Base-by-base conservation (phyloP, 768 basidiomycete species). In the Boletus speciosus region DNA sequence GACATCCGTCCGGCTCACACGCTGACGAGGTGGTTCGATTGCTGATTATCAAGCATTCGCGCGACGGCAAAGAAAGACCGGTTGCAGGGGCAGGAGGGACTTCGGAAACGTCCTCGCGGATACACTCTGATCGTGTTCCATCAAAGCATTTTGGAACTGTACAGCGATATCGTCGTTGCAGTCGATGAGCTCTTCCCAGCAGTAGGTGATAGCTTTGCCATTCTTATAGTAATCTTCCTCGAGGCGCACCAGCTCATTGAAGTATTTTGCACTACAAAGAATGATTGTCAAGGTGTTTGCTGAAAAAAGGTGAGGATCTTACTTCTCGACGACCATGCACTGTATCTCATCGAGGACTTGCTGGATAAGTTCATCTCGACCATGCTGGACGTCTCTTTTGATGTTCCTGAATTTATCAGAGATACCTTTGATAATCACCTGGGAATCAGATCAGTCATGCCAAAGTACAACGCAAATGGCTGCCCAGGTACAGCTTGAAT, bases 221-320 rank as follows among this genome's bases (percentile, higher is more conserved):
- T 74, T 71, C 25, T 55, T 66, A 36, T 78, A 72, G 58, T 85
- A 86, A 49, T 78, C 76, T 49, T 76, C 74, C 60, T 85, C 81
- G 16, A 85, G 73, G 49, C 76, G 75, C 31, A 86, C 76, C 31
- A 87, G 66, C 14, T 57, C 65, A 60, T 85, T 81, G 66, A 80
- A 84, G 59, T 81, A 76, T 19, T 58, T 66, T 39, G 74, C 73
- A 49, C 85, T 87, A 54, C 4, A 21, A 49, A 38, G 29, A 9
- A 48, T 40, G 19, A 9, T 43, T 52, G 38, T 59, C 51, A 56
- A 39, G 16, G 43, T 11, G 49, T 47, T 32, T 37, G n/a, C 14
- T 34, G 25, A 42, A 51, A 47, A 31, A 40, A 41, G 19, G 35
- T 5, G 12, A 42, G 40, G 3, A 12, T 38, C 52, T 50, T 47